Evolutionary conservation across 192 early-diverging fungal species (phyloP), one percentile per base, ranked within the genome.

Genomic region (Mortierella antarctica): DNA sequence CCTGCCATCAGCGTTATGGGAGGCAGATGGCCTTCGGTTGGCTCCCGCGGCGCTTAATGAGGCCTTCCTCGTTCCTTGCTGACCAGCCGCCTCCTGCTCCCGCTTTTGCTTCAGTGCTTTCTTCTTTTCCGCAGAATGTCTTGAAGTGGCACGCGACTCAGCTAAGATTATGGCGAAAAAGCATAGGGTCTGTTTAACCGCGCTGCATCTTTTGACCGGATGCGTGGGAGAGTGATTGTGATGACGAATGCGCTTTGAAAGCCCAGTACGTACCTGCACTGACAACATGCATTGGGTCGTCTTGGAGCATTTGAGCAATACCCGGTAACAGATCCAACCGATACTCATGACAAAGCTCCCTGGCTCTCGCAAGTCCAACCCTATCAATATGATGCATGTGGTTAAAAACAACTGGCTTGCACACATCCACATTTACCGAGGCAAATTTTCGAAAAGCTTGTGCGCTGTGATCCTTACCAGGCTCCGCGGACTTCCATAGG

Each of bases 401-500:
- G 13, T 54, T n/a, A 66, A n/a, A 10, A 40, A 17, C 17, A 47
- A 42, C 8, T 55, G 23, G 17, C 2, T 48, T 15, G n/a, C n/a
- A n/a, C n/a, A n/a, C 9, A 20, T 12, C 14, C 17, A n/a, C 1
- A 21, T n/a, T 21, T 17, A 62, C 48, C 40, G 45, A 54, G 44
- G 44, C 1, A n/a, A 12, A 14, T 40, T 42, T 7, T 18, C 10
- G 5, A 40, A 58, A 20, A 3, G 7, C 31, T 10, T 52, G 20
- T 47, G 42, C 41, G 5, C 31, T 4, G 39, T 39, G 31, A 23
- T 20, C 2, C 70, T 73, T 86, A 87, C 88, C 88, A 89, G 18
- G 85, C 83, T 54, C 88, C 88, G 42, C 86, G 74, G 57, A 82
- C 77, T 68, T 89, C 88, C 51, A 83, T 70, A 1, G 86, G 88